These are phyloP conservation scores for Periconia sp. DNA, from an alignment of 2,329 filamentous ascomycete genomes.

Conservation along the genomic window DNA sequence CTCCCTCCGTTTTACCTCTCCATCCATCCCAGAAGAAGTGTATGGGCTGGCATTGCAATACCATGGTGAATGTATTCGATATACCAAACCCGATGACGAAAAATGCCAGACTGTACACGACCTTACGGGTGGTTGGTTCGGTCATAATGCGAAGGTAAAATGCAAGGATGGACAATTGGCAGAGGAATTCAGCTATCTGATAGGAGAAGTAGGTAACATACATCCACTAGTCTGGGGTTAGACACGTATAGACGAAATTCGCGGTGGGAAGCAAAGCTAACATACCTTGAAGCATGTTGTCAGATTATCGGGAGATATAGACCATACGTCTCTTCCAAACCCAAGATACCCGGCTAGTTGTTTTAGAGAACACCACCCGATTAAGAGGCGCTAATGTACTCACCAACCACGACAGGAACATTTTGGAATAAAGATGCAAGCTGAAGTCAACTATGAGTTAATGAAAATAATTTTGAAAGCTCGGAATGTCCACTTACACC, in stretches of 20 bases:
- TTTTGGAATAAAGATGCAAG: constrained; percentile 28
- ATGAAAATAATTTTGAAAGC: neutral
- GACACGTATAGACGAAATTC: neutral
- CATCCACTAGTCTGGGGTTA: constrained; percentile 13
- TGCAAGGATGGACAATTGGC: constrained; percentile 33
- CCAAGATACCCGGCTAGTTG: constrained; percentile 20
- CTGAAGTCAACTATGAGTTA: constrained; percentile 4
- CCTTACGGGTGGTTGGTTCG: constrained; percentile 14
- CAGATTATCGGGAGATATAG: constrained; percentile 27
- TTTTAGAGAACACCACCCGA: neutral
- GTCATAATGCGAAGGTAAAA: constrained; percentile 37
- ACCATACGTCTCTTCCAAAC: constrained; percentile 36
- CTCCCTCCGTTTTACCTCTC: constrained; percentile 37
- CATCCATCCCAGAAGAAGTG: constrained; percentile 46
- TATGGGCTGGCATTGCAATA: constrained; percentile 43
- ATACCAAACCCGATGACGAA: constrained; percentile 27
- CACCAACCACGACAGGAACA: constrained; percentile 22
- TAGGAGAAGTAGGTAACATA: constrained; percentile 36
- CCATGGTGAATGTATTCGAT: constrained; percentile 29
- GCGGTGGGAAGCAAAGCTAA: neutral
- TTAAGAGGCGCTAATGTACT: neutral
- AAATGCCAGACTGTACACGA: constrained; percentile 22
- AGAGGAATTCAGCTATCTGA: constrained; percentile 26
- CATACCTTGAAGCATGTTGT: constrained; percentile 22
- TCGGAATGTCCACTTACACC: constrained; percentile 17